phyloP scores from a whole-genome alignment of 371 early-diverging fungal genomes.

The Apophysomyces variabilis region DNA sequence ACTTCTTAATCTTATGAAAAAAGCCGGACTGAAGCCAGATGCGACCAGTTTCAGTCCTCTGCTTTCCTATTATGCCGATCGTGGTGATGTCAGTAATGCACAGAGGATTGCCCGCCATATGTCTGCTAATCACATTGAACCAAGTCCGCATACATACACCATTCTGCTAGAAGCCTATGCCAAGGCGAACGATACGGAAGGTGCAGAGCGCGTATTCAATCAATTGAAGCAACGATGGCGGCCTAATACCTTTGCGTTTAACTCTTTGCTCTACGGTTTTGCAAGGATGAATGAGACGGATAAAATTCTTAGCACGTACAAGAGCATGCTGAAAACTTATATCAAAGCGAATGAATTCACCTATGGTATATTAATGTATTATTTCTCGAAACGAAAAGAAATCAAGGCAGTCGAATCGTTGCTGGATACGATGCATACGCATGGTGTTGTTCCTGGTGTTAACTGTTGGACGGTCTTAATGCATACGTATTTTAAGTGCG shows the following conservation, averaged over 20 bases:
- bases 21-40: constrained; percentile 18
- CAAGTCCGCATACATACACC: constrained; percentile 32
- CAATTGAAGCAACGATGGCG: constrained; percentile 24
- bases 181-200: constrained; percentile 40
- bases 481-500: constrained; percentile 40
- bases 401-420: constrained; percentile 39
- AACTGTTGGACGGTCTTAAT: constrained; percentile 41
- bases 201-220: constrained; percentile 39
- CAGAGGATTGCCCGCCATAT: constrained; percentile 32
- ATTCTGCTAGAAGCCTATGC: constrained; percentile 51
- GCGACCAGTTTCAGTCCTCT: constrained; percentile 33
- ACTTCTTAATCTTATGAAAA: constrained; percentile 33
- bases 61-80: constrained; percentile 34
- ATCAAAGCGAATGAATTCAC: constrained; percentile 37
- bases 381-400: constrained; percentile 41
- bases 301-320: constrained; percentile 42
- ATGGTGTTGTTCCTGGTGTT: constrained; percentile 31
- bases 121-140: constrained; percentile 27
- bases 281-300: constrained; percentile 44
- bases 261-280: constrained; percentile 41
- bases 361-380: constrained; percentile 44
- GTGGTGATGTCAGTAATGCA: constrained; percentile 28
- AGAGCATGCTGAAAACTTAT: constrained; percentile 33
- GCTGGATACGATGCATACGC: constrained; percentile 38
- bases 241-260: constrained; percentile 37